Evolutionary conservation across 306 rosid genomes (phyloP).

Genomic region (Prunus mongolica): DNA sequence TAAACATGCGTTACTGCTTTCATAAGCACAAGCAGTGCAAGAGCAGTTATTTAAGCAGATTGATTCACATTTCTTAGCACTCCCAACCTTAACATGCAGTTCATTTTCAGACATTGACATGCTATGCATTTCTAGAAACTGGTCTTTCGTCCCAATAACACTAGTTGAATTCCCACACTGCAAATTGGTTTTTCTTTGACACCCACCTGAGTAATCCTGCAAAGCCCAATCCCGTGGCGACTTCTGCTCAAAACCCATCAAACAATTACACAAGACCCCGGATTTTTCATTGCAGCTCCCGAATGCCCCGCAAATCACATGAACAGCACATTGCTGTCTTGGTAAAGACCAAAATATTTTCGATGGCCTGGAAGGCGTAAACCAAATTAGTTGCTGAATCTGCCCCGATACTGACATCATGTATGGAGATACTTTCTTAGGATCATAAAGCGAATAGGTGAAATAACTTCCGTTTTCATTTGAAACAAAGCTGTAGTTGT

Average conservation of each 20-base stretch:
- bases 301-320: constrained; percentile 43
- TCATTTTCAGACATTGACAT: constrained; percentile 30
- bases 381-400: no score
- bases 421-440: constrained; percentile 8
- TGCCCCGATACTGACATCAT: constrained; percentile 11
- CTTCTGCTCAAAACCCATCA: constrained; percentile 50
- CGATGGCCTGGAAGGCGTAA: no score
- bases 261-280: constrained; percentile 34
- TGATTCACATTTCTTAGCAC: constrained; percentile 40
- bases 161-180: constrained; percentile 28
- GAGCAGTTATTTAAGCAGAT: constrained; percentile 26
- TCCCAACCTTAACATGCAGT: constrained; percentile 16
- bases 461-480: constrained; percentile 50
- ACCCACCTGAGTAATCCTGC: constrained; percentile 49
- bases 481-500: constrained; percentile 30
- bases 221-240: constrained; percentile 33
- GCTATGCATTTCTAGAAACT: constrained; percentile 26
- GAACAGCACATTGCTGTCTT: constrained; percentile 37
- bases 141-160: constrained; percentile 31
- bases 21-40: constrained; percentile 54
- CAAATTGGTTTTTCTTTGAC: constrained; percentile 37
- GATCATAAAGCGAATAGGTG: constrained; percentile 29
- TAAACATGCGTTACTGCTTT: background rate
- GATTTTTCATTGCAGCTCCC: constrained; percentile 22
- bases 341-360: constrained; percentile 15